Conservation (phyloP, 805 yeast genomes). For the Wickerhamomyces hampshirensis region DNA sequence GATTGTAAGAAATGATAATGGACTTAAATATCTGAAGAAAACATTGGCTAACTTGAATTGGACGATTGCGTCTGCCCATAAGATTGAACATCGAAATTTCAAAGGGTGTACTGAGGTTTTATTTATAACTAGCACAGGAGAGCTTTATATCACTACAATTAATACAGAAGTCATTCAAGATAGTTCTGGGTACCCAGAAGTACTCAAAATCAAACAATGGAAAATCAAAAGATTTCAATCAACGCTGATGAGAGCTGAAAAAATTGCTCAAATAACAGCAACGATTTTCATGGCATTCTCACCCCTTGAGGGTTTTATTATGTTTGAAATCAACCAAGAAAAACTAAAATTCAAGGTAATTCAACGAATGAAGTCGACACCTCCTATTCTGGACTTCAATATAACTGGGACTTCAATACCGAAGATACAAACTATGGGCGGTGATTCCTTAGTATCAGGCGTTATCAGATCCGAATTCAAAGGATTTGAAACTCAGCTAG, state of each 20-base stretch:
- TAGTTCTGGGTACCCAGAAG: slow-evolving; percentile 8
- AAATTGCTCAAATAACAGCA: slow-evolving; percentile 6
- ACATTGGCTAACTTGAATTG: slow-evolving; percentile 2
- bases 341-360: background rate
- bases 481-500: slow-evolving; percentile 8
- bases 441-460: slow-evolving; percentile 15
- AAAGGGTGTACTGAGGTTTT: slow-evolving; percentile 2
- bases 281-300: slow-evolving; percentile 7
- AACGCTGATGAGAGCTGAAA: slow-evolving; percentile 1
- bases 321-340: slow-evolving; percentile 4
- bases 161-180: slow-evolving; percentile 2
- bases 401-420: slow-evolving; percentile 16
- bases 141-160: slow-evolving; percentile 5
- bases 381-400: slow-evolving; percentile 22
- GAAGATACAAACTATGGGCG: slow-evolving; percentile 23
- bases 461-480: slow-evolving; percentile 19
- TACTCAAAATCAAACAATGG: slow-evolving; percentile 10
- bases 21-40: background rate
- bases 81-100: background rate
- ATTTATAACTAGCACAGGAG: slow-evolving; percentile 6
- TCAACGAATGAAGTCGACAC: slow-evolving; percentile 2
- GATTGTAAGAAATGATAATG: background rate
- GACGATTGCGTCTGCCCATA: slow-evolving; percentile 5
- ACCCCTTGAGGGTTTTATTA: slow-evolving; percentile 3
- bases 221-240: slow-evolving; percentile 4